Conservation (phyloP, 768 basidiomycete species). For the Suillus decipiens region DNA sequence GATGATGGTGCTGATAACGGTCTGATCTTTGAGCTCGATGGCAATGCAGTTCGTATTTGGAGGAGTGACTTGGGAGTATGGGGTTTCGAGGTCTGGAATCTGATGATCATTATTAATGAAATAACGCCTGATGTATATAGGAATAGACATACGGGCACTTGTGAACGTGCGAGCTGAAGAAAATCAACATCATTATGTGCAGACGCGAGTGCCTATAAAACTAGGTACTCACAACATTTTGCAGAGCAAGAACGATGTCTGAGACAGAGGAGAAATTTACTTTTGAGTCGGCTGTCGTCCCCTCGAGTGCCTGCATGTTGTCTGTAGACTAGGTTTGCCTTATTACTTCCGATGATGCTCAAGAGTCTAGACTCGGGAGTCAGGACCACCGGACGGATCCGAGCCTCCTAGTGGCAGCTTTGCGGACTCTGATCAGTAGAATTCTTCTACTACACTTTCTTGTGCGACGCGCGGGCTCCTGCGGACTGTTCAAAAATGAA, state of each 20-base stretch:
- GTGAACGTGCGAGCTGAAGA: background rate
- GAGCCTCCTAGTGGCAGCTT: too few relatives aligned
- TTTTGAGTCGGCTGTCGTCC: background rate
- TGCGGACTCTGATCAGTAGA: too few relatives aligned
- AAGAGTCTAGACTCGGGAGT: too few relatives aligned
- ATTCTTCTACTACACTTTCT: too few relatives aligned
- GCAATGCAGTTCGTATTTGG: background rate
- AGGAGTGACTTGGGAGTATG: background rate
- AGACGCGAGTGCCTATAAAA: background rate
- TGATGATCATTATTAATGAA: background rate
- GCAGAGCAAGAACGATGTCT: background rate
- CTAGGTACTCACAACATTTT: background rate
- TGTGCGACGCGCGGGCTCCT: too few relatives aligned
- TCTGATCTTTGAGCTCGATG: background rate
- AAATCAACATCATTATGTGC: background rate
- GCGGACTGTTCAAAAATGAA: too few relatives aligned
- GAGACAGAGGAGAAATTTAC: background rate
- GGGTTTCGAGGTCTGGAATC: background rate
- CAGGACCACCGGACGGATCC: too few relatives aligned
- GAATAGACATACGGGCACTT: background rate
- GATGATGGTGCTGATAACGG: background rate
- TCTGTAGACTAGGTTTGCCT: too few relatives aligned
- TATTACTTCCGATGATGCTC: too few relatives aligned
- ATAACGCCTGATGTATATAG: background rate
- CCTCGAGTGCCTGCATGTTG: background rate